These are phyloP conservation scores for Heliamphora exappendiculata DNA, from an alignment of 148 eudicot species.

Conservation along the genomic window DNA sequence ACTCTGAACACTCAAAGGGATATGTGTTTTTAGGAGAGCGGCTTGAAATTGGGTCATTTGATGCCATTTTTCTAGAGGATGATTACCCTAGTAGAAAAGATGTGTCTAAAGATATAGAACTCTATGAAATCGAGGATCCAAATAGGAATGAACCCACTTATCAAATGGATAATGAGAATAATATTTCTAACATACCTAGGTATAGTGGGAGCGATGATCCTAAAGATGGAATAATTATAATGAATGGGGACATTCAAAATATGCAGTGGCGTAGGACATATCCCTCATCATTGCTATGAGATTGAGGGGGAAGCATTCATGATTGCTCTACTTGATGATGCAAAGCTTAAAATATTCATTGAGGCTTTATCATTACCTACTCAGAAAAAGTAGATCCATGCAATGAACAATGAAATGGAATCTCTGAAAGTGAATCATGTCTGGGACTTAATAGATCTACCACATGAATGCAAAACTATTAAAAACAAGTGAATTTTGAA, in stretches of 20 bases:
- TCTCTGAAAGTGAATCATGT: neutral
- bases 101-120: neutral
- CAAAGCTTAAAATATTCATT: neutral
- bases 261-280: neutral
- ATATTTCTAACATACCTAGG: too few species aligned
- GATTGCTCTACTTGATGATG: neutral
- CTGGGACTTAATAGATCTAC: neutral
- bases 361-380: neutral
- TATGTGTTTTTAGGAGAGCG: too few species aligned
- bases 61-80: neutral
- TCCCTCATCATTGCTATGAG: neutral
- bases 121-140: conserved; percentile 1
- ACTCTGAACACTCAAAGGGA: too few species aligned
- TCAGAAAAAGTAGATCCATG: neutral
- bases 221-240: neutral
- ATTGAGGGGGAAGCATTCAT: neutral
- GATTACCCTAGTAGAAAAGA: neutral
- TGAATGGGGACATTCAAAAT: neutral
- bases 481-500: neutral
- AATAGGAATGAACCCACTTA: neutral
- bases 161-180: neutral
- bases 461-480: neutral
- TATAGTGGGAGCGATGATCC: too few species aligned
- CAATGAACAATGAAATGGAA: neutral
- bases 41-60: neutral